A percentile compares a stretch with the other conserved stretches of the same genome.
Evolutionary conservation across 1,284 basidiomycete genomes (phyloP).

Genomic region (Ustilago loliicola): DNA sequence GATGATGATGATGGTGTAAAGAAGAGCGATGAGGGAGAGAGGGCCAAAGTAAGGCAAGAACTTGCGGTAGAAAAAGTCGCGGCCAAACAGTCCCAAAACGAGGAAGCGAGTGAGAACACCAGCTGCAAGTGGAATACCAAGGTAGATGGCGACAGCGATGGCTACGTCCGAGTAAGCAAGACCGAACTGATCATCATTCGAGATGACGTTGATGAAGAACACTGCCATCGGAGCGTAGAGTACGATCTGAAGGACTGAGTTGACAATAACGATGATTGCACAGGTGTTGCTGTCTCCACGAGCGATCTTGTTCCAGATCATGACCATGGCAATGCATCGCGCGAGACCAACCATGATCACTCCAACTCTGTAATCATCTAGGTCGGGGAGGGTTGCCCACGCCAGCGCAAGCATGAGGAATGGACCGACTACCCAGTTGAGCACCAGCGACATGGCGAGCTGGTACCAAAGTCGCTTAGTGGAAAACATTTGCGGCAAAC

Average conservation of each 20-base stretch:
- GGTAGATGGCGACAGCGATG: constrained; percentile 77
- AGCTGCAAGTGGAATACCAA: constrained; percentile 78
- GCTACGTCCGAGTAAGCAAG: constrained; percentile 80
- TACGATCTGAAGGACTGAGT: constrained; percentile 79
- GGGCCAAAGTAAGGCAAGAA: constrained; percentile 82
- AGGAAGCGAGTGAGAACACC: constrained; percentile 79
- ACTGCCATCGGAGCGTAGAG: constrained; percentile 83
- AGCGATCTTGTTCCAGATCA: constrained; percentile 79
- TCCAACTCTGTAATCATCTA: constrained; percentile 71
- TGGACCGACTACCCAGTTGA: constrained; percentile 87
- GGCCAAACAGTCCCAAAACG: constrained; percentile 74
- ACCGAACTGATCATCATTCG: constrained; percentile 71
- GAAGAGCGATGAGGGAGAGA: constrained; percentile 75
- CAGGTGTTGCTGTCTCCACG: constrained; percentile 82
- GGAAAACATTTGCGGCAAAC: constrained; percentile 76
- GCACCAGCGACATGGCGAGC: constrained; percentile 78
- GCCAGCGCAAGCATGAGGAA: constrained; percentile 83
- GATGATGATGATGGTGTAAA: constrained; percentile 80
- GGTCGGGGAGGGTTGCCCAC: constrained; percentile 85
- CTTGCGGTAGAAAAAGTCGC: constrained; percentile 73
- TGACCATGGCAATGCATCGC: constrained; percentile 70
- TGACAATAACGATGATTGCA: constrained; percentile 77
- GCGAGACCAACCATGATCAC: constrained; percentile 78
- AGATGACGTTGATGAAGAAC: constrained; percentile 81
- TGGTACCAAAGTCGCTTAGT: constrained; percentile 79